Evolutionary conservation across 208 protist genomes (phyloP), one percentile per base, ranked within the genome.

Genomic region (Phytomonas francai): DNA sequence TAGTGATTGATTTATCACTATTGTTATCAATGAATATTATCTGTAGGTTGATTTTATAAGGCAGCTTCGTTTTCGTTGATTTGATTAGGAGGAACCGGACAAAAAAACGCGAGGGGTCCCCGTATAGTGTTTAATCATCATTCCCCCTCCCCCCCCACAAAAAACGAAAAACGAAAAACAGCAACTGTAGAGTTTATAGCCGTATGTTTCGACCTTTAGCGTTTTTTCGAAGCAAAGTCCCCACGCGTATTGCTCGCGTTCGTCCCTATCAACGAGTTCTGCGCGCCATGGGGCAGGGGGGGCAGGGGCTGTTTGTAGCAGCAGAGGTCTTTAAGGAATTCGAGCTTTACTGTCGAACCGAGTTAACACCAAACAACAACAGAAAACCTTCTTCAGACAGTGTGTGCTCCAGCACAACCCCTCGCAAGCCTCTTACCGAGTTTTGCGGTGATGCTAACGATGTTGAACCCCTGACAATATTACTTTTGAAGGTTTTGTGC

Each of bases 401-500:
- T 33, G 32, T 7, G 39, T 0, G 68, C 7, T n/a, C 63, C 39
- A 33, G 22, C 16, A 28, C 36, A 3, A 57, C 58, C 33, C 14
- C 36, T 14, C 60, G 67, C 5, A 82, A 84, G 65, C 85, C 85
- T 12, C 78, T 95, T 22, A 84, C 88, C 25, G 56, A 76, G 61
- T 95, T 95, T 65, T 95, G 89, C 59, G 83, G 83, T 7, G 42
- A 63, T 4, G 19, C 33, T 6, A 72, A 78, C 7, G 89, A 93
- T 27, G 85, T 88, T 27, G 85, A 89, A 73, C 85, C 85, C 8
- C 75, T 93, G 64, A 82, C 85, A 8, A 74, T 93, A 42, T 59
- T 93, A 59, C 76, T 93, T 71, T 77, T 95, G 66, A 95, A 95
- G 66, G 87, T 92, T 28, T 76, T 95, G 58, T 95, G 87, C 59